Evolutionary conservation across 2,329 filamentous ascomycete genomes (phyloP), one percentile per base, ranked within the genome.

Genomic region (Canariomyces notabilis): DNA sequence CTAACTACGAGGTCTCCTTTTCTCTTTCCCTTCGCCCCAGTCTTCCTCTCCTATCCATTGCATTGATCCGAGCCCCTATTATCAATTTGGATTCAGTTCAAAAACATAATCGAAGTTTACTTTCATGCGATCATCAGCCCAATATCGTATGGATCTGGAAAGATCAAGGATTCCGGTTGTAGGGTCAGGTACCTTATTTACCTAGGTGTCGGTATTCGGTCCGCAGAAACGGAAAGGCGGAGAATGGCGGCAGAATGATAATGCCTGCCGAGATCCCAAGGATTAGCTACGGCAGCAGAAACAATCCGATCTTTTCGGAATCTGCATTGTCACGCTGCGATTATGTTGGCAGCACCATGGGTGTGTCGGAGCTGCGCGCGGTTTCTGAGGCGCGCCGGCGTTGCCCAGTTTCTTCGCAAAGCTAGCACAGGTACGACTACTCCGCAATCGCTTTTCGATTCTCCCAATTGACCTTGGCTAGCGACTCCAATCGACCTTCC

Each of bases 321-420:
- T 44, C 44, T 32, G 37, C 18, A 15, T 31, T 42, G 22, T 19
- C 44, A 38, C 37, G 23, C 49, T 46, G 47, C 48, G 44, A 62
- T 38, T 48, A 69, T 69, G 67, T 61, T 65, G 48, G 57, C 61
- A 56, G 65, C 69, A 61, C 70, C 70, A 68, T 77, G 74, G 74
- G 67, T 76, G 54, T 78, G 72, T 62, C 71, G 72, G 58, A 67
- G 67, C 62, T 79, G 74, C 61, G 60, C 70, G 54, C 67, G 65
- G 46, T 64, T 64, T 29, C 40, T 59, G 43, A 50, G 49, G 64
- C 52, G 49, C 60, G 48, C 60, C 59, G 49, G 61, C 61, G 36
- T 52, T 37, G 53, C 50, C 31, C 21, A 59, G 37, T 64, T 68
- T 43, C 31, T 69, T 35, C 68, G 72, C 29, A 66, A 65, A 55